Base-by-base conservation (phyloP, 768 basidiomycete genomes). In the Galerina marginata region DNA sequence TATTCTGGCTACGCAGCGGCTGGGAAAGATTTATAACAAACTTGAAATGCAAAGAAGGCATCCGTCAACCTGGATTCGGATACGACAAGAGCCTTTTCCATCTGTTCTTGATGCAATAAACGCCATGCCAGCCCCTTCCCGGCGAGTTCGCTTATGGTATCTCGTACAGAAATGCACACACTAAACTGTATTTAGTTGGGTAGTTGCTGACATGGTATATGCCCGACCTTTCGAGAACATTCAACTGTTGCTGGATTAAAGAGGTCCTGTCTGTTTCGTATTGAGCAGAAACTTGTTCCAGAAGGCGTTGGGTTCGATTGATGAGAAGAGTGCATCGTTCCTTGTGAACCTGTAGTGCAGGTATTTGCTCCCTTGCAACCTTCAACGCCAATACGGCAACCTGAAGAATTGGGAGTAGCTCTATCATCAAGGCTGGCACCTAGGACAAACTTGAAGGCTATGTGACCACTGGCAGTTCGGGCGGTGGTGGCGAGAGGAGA, bases 61-160 rank as follows among this genome's bases (percentile, higher is more conserved):
- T 65, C 60, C 9, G 48, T 36, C 7, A 68, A 43, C 14, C 61
- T 60, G 11, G 29, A 25, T 50, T 68, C 67, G 9, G 65, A 66
- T 14, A 48, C 51, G 9, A 53, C 36, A 15, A 68, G 36, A 16
- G 42, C 51, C 43, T 59, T 54, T 38, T 61, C 57, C 23, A 66
- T 60, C 39, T 56, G 57, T 36, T 60, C 63, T 38, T 64, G 65
- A 43, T 65, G 49, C 25, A 68, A 44, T 14, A 68, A 55, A 12
- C 67, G 56, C 67, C 67, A 66, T 12, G 63, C 63, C 45, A 68
- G 61, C 10, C 62, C 54, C 48, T 62, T 64, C 6, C 51, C 51
- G 5, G 65, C 52, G 7, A 68, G 43, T 16, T 44, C 61, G 44
- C 23, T 51, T 3, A 68, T 51, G 1, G 58, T 56, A 25, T 56